Conservation (phyloP, 2,329 filamentous ascomycete species). For the Cephalotrichum gorgonifer region DNA sequence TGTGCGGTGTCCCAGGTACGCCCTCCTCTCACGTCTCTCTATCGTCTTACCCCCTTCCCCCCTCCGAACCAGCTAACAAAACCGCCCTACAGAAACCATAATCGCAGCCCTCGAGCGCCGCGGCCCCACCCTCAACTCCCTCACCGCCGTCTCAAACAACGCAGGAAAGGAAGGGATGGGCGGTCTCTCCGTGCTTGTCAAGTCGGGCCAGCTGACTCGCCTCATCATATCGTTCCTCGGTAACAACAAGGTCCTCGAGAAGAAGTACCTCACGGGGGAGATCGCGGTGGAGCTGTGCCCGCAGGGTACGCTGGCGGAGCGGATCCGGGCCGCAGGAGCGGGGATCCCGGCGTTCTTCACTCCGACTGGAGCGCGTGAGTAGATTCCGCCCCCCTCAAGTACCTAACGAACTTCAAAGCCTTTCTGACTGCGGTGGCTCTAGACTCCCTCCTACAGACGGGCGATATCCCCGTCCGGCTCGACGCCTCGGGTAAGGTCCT, state of each 20-base stretch:
- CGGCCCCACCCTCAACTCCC: constrained; percentile 49
- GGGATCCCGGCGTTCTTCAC: constrained; percentile 78
- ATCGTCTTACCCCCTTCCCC: too few relatives aligned
- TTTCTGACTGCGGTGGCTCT: constrained; percentile 1
- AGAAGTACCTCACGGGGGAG: constrained; percentile 63
- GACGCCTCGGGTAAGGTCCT: constrained; percentile 49
- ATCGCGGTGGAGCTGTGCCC: constrained; percentile 68
- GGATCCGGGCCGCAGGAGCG: constrained; percentile 61
- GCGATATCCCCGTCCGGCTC: constrained; percentile 56
- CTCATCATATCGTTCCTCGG: constrained; percentile 69
- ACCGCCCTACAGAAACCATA: constrained; percentile 46
- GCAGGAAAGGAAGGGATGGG: constrained; percentile 59
- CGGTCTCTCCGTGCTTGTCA: constrained; percentile 58
- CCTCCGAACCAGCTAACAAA: background rate
- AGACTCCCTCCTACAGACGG: constrained; percentile 57
- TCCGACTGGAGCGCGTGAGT: constrained; percentile 57
- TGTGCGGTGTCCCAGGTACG: constrained; percentile 63
- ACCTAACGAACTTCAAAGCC: background rate
- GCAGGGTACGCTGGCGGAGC: constrained; percentile 64
- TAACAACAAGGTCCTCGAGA: constrained; percentile 66
- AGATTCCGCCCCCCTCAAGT: background rate
- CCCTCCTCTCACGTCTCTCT: constrained; percentile 3
- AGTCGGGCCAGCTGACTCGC: constrained; percentile 59
- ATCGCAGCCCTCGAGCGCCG: constrained; percentile 56
- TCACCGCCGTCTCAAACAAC: constrained; percentile 75